Base-by-base conservation (phyloP, 176 grass and related monocot genomes). In the Musa acuminata region DNA sequence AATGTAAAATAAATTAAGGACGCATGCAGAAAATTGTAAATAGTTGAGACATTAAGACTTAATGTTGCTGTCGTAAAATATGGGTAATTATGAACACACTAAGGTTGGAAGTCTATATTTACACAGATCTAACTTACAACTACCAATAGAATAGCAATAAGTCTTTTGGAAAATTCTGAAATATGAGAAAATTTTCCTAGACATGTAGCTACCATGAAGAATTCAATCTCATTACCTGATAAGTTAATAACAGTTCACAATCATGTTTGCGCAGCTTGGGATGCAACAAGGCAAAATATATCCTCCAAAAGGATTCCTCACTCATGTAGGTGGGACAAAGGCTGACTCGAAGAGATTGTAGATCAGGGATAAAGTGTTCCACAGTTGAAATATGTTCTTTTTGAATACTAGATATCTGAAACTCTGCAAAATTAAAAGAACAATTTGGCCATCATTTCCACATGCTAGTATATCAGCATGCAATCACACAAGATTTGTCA, bases 211-310 rank as follows among this genome's bases (percentile, higher is more conserved):
- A 74, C 27, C 13, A 2, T 16, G 17, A 55, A 27, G 8, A 77
- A 77, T 17, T 77, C 2, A 17, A 65, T 24, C 11, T 66, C 60
- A 43, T 77, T 66, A 60, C 75, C 75, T 77, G 59, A 60, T 77
- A 60, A 52, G 75, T 77, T 24, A 60, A 77, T 77, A 77, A 48
- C 49, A 26, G 43, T 1, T 93, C 90, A 62, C 86, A 89, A 87
- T 75, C 83, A 85, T 91, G 94, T 48, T 89, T 82, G 74, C 75
- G 82, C 14, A 98, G 86, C n/a, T 81, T 89, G 2, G 84, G 77
- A 66, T 93, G 83, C 77, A 93, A 91, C 58, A 96, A 50, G 23
- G 66, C 85, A 76, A 96, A 96, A 79, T 96, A 96, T 67, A 92
- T 92, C 85, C 84, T 96, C 85, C 87, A 96, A 84, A 96, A 96